Evolutionary conservation across 1,284 basidiomycete species (phyloP), one percentile per base, ranked within the genome.

Genomic region (Ganoderma lingzhi): DNA sequence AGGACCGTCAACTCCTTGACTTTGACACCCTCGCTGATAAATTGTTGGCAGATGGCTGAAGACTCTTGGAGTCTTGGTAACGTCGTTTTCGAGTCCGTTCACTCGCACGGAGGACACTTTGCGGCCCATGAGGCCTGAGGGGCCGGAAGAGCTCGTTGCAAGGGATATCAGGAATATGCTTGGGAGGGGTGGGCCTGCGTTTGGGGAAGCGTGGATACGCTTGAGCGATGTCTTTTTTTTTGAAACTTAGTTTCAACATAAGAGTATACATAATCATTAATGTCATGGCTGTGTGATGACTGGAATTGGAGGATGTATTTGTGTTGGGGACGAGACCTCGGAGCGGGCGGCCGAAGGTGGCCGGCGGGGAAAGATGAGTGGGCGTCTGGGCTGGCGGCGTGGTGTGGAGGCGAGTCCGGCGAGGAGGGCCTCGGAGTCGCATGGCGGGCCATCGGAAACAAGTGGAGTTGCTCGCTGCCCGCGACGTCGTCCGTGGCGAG

Each of bases 51-150:
- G 35, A 35, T 35, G 35, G 35, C 35, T 35, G 35, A 35, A 35
- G 35, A 35, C 35, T 35, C 35, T 35, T 35, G 35, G 35, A 35
- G 4, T 35, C 35, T 35, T 35, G 35, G 35, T 35, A 35, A 35
- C 35, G 35, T 35, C 35, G 35, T 35, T 35, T 35, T 35, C 35
- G 35, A 35, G 35, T 35, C 35, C 35, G 35, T 35, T 8, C 78
- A 80, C 64, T 65, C 70, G 12, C 64, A 59, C 14, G 79, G 79
- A 1, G 79, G 79, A 1, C 79, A 80, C 8, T 81, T 80, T 63
- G 77, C 78, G n/a, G 78, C 80, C 17, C 64, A 74, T 51, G 80
- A 81, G 70, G 62, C 35, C 35, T 3, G 35, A 35, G 35, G 35
- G 8, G 35, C 35, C 35, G 35, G 8, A 23, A 23, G 23, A 8